phyloP scores from a whole-genome alignment of 352 stramenopile genomes.

The Thalassiosira ordinaria region DNA sequence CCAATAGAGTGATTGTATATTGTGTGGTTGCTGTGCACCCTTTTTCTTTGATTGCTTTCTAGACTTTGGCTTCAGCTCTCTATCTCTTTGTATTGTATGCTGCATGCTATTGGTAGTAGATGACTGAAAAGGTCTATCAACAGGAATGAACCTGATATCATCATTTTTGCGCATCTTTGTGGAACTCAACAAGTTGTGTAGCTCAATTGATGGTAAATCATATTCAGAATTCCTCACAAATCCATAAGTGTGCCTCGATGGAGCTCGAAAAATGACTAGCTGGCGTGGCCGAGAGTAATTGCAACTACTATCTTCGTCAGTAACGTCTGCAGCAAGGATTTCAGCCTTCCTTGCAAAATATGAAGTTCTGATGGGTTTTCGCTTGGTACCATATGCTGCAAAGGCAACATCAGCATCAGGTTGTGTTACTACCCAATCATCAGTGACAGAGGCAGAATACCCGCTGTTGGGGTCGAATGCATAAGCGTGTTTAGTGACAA shows the following conservation, averaged over 20 bases:
- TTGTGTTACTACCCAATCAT: background rate
- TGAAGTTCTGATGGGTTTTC: background rate
- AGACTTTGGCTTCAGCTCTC: background rate
- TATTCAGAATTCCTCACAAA: slow-evolving; percentile 12
- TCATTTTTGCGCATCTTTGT: background rate
- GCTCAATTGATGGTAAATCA: slow-evolving; percentile 36
- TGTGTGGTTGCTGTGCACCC: background rate
- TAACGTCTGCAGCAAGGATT: background rate
- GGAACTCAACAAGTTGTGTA: slow-evolving; percentile 23
- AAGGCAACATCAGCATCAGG: background rate
- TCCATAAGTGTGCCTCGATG: slow-evolving; percentile 43
- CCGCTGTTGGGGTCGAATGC: background rate
- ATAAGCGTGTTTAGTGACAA: too few species aligned
- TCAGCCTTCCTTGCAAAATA: background rate
- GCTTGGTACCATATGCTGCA: background rate
- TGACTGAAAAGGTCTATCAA: background rate
- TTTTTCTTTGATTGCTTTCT: slow-evolving; percentile 9
- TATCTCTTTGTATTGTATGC: too few species aligned
- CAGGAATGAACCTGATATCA: slow-evolving; percentile 24
- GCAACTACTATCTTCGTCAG: background rate
- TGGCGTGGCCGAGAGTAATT: background rate
- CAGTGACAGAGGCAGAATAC: background rate
- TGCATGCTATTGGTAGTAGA: background rate
- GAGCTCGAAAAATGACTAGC: slow-evolving; percentile 38
- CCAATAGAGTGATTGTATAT: background rate